Evolutionary conservation across 441 rosid genomes (phyloP).

Genomic region (Codiaeum variegatum): DNA sequence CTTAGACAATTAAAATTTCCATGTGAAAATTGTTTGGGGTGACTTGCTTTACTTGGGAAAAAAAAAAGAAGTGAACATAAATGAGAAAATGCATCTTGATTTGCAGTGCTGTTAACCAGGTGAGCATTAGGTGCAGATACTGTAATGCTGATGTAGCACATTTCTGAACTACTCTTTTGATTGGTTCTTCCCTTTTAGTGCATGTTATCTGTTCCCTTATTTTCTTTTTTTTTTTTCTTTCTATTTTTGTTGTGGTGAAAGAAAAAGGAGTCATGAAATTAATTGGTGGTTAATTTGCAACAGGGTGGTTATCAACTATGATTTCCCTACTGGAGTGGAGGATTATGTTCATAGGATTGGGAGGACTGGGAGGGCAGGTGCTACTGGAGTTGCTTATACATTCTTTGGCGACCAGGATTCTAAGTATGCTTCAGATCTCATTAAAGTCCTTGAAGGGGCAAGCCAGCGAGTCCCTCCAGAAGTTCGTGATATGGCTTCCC

Average conservation of each 20-base stretch:
- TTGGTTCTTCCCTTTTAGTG: neutral
- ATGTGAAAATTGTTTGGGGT: neutral
- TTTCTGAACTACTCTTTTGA: neutral
- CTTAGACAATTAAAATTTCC: neutral
- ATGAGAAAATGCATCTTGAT: neutral
- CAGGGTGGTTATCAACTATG: slow-evolving; percentile 93
- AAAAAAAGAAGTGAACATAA: neutral
- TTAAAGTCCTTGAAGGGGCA: slow-evolving; percentile 91
- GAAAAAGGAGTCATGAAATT: neutral
- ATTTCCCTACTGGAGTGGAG: slow-evolving; percentile 94
- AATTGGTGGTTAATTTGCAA: slow-evolving; percentile 12
- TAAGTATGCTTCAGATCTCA: slow-evolving; percentile 81
- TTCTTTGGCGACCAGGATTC: slow-evolving; percentile 91
- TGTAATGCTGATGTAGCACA: neutral
- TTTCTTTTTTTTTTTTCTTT: neutral
- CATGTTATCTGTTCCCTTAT: neutral
- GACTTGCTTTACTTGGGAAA: neutral
- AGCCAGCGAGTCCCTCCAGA: slow-evolving; percentile 82
- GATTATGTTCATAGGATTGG: slow-evolving; percentile 99
- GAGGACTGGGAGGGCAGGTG: slow-evolving; percentile 99
- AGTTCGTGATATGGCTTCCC: slow-evolving; percentile 79
- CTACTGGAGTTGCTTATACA: slow-evolving; percentile 82
- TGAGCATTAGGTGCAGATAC: neutral
- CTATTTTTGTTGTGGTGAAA: neutral
- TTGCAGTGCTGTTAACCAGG: neutral